Evolutionary conservation across 352 stramenopile genomes (phyloP).

Genomic region (Phytopythium ostracodes): DNA sequence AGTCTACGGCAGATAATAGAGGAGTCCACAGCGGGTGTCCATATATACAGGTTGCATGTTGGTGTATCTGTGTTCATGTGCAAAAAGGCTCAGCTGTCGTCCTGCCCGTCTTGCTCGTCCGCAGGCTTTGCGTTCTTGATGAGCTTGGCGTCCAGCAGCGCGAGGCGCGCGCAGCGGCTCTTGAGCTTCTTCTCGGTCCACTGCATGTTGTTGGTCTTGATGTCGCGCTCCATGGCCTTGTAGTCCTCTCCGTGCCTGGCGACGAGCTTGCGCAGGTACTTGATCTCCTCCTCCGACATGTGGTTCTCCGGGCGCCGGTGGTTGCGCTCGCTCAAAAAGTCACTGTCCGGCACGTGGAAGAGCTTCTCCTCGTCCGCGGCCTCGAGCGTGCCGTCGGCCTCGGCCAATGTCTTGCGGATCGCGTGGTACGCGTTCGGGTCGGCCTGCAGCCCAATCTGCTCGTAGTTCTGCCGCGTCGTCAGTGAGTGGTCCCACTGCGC

Average conservation of each 20-base stretch:
- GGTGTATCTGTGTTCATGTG: neutral
- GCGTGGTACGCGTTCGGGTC: constrained; percentile 61
- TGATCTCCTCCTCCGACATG: constrained; percentile 74
- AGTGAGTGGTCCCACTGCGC: constrained; percentile 75
- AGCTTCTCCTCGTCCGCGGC: constrained; percentile 41
- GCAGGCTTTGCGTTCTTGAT: constrained; percentile 30
- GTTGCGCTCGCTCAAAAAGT: constrained; percentile 76
- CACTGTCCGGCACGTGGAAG: constrained; percentile 76
- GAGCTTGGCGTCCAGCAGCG: constrained; percentile 71
- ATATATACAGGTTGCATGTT: constrained; percentile 5
- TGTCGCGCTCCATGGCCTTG: constrained; percentile 74
- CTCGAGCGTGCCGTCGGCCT: constrained; percentile 50
- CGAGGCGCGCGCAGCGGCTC: constrained; percentile 63
- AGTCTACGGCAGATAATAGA: neutral
- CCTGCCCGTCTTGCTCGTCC: neutral
- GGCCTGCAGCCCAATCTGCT: constrained; percentile 55
- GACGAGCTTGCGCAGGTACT: constrained; percentile 68
- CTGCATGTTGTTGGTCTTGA: constrained; percentile 85
- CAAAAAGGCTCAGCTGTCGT: neutral
- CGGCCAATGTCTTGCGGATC: constrained; percentile 40
- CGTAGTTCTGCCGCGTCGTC: constrained; percentile 82
- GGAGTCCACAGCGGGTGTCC: neutral
- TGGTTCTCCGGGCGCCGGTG: constrained; percentile 61
- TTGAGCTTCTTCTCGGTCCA: constrained; percentile 76
- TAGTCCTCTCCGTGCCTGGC: constrained; percentile 73